Evolutionary conservation across 73 alveolate genomes (phyloP), one percentile per base, ranked within the genome.

Genomic region (Blepharisma stoltei): DNA sequence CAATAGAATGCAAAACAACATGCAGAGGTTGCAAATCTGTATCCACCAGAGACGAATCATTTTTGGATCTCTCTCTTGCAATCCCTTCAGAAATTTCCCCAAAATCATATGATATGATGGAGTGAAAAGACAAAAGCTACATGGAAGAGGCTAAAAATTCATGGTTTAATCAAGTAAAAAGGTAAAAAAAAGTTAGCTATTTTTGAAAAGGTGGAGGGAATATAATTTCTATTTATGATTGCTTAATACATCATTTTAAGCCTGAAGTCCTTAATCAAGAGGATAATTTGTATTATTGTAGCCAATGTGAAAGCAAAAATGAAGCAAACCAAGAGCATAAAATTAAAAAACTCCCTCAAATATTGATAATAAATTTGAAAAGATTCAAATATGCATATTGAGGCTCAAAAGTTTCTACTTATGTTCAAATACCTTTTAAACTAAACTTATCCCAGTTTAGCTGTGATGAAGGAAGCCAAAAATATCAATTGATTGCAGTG

Each of bases 341-440:
- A 38, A 14, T 60, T 20, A 60, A n/a, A 20, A 25, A 60, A 18
- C 18, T 11, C 23, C 73, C 73, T 20, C 18, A 60, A 8, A 14
- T 2, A 1, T 5, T 60, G 14, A 14, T 60, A 18, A 18, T 60
- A 8, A 60, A 14, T 9, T 60, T 60, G 11, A 60, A 60, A 25
- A 60, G 73, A 25, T 60, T 60, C 73, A n/a, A 60, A 25, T 60
- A 60, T 38, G 23, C 46, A 2, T 60, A 14, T 25, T 60, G 73
- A 38, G 46, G 48, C 0, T 14, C 48, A 25, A 60, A 60, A 60
- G 46, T 60, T 5, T 20, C 73, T 20, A 38, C 14, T 20, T 9
- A 60, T 14, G 73, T 60, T 60, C 23, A 20, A 1, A 8, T 60
- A 1, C 48, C 45, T 1, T 14, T 8, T n/a, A 9, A n/a, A 0